Percentiles rank a stretch among this genome's conserved stretches.
Evolutionary conservation across 1,284 basidiomycete genomes (phyloP).

Genomic region (Rhodotorula sp.): DNA sequence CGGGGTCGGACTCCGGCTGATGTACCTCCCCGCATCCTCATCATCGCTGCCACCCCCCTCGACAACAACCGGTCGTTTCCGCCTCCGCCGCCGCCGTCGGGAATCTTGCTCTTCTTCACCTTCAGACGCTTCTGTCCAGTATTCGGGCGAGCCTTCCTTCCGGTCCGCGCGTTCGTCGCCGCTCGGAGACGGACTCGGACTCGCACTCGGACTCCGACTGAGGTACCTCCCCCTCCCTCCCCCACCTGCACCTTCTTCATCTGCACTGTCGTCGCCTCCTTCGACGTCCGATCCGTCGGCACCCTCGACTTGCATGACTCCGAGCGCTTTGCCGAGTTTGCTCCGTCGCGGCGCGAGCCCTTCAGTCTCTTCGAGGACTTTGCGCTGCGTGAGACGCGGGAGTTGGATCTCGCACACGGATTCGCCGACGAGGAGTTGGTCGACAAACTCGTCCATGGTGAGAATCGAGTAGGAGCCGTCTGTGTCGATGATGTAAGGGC

Average conservation of each 20-base stretch:
- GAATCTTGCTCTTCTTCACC: conserved; percentile 10
- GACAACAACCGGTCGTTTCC: conserved; percentile 8
- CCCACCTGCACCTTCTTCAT: conserved; percentile 25
- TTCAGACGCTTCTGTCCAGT: conserved; percentile 16
- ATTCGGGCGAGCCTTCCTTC: conserved; percentile 22
- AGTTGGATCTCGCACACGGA: conserved; percentile 95
- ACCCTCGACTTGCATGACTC: conserved; percentile 33
- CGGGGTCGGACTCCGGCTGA: conserved; percentile 31
- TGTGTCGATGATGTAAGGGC: conserved; percentile 1
- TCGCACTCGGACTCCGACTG: conserved; percentile 28
- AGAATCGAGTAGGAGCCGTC: conserved; percentile 63
- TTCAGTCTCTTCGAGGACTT: conserved; percentile 84
- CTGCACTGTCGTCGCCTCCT: conserved; percentile 22
- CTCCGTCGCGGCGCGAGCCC: conserved; percentile 80
- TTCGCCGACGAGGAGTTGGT: conserved; percentile 80
- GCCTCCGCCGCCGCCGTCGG: background rate
- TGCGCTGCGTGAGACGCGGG: conserved; percentile 80
- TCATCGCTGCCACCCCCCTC: conserved; percentile 8
- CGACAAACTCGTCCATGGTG: conserved; percentile 89
- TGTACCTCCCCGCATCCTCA: conserved; percentile 27
- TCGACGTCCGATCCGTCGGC: conserved; percentile 2
- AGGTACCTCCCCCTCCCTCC: conserved; percentile 29
- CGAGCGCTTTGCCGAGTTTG: conserved; percentile 75
- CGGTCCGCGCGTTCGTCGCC: background rate
- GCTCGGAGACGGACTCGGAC: conserved; percentile 21